These are phyloP conservation scores for Paraphoma sp. DNA, from an alignment of 2,329 filamentous ascomycete species.

Conservation along the genomic window DNA sequence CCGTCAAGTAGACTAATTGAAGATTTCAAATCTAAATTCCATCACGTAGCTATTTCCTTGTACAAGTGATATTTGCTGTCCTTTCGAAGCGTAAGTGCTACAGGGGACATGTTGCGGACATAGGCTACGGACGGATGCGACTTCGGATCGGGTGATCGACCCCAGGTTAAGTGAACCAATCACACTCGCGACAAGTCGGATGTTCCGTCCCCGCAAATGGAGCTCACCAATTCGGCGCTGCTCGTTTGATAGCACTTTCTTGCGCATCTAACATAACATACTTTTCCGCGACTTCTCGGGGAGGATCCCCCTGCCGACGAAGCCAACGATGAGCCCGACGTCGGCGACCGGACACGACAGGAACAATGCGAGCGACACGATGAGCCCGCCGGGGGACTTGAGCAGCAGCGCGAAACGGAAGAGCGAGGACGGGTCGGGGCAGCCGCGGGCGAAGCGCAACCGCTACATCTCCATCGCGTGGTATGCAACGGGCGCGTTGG, in stretches of 20 bases:
- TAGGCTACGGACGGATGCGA: too few species aligned
- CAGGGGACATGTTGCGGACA: too few species aligned
- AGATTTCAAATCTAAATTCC: too few species aligned
- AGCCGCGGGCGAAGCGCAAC: constrained; percentile 67
- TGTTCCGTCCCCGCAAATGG: constrained; percentile 4
- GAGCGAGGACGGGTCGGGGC: constrained; percentile 51
- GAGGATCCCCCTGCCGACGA: constrained; percentile 9
- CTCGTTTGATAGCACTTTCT: neutral
- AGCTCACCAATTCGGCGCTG: neutral
- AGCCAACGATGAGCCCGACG: constrained; percentile 19
- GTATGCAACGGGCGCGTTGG: constrained; percentile 52
- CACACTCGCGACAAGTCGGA: neutral
- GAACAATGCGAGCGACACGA: constrained; percentile 40
- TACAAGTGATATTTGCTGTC: too few species aligned
- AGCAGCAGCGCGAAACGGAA: constrained; percentile 49
- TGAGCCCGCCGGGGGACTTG: constrained; percentile 39
- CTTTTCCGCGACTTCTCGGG: constrained; percentile 8
- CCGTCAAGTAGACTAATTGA: too few species aligned
- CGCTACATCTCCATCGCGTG: constrained; percentile 73
- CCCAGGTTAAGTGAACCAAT: too few species aligned
- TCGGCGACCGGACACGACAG: constrained; percentile 14
- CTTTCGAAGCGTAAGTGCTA: too few species aligned
- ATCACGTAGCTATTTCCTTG: too few species aligned
- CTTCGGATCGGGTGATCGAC: too few species aligned
- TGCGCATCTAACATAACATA: neutral